phyloP scores from a whole-genome alignment of 1,139 yeast genomes.

The Yamadazyma triangularis region DNA sequence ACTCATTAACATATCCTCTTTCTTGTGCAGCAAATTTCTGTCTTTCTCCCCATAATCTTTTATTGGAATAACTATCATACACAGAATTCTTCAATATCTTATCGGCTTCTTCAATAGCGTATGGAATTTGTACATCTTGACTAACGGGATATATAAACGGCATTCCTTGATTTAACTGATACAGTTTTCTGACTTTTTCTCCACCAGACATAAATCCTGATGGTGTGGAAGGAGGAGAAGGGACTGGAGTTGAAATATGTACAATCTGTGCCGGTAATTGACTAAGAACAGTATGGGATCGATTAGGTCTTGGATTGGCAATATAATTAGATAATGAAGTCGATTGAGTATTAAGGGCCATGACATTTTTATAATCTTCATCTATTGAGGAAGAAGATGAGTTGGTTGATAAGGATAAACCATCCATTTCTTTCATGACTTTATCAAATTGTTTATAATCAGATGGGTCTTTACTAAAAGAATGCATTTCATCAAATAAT shows the following conservation, averaged over 20 bases:
- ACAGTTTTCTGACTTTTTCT: slow-evolving; percentile 65
- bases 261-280: slow-evolving; percentile 60
- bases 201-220: slow-evolving; percentile 52
- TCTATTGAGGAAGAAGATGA: slow-evolving; percentile 12
- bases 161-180: slow-evolving; percentile 72
- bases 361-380: slow-evolving; percentile 27
- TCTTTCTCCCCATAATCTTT: slow-evolving; percentile 70
- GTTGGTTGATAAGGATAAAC: not conserved
- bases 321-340: slow-evolving; percentile 54
- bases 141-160: slow-evolving; percentile 70
- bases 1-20: slow-evolving; percentile 53
- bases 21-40: slow-evolving; percentile 71
- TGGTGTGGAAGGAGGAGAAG: slow-evolving; percentile 77
- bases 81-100: slow-evolving; percentile 56
- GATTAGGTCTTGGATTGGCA: slow-evolving; percentile 55
- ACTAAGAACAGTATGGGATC: slow-evolving; percentile 49
- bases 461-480: slow-evolving; percentile 9
- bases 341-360: slow-evolving; percentile 42
- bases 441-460: slow-evolving; percentile 16
- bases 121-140: slow-evolving; percentile 47
- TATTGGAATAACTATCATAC: slow-evolving; percentile 58
- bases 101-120: slow-evolving; percentile 73
- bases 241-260: slow-evolving; percentile 86
- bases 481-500: slow-evolving; percentile 32
- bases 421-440: slow-evolving; percentile 8